Base-by-base conservation (phyloP, 2,329 filamentous ascomycete genomes). In the Beauveria australis region DNA sequence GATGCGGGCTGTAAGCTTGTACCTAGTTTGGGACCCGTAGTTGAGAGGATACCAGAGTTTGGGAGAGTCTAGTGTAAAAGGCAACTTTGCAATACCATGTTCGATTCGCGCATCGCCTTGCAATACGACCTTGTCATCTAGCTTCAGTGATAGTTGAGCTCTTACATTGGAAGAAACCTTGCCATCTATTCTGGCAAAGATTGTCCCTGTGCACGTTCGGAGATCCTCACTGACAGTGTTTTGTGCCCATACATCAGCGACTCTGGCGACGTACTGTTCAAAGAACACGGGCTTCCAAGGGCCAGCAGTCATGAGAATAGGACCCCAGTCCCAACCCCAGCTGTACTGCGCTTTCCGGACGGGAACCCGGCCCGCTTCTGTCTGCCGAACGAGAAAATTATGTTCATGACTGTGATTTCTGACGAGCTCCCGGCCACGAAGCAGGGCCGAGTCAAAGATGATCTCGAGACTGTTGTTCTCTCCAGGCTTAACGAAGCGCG, bases 241-340 rank as follows among this genome's bases (percentile, higher is more conserved):
- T 37, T 76, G 66, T 1, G 76, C 70, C 64, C 79, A 80, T 3
- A 91, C 72, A 65, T 90, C 84, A 0, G 81, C 75, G 5, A 92
- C 72, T 18, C 81, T 76, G 9, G 79, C 76, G 46, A 75, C 70
- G 62, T 88, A 91, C 0, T 80, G 78, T 69, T 92, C 88, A 2
- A 92, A 71, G 14, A 78, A 78, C 2, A 91, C 79, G 2, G 85
- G 81, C 63, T 82, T 81, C 88, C 89, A 92, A 3, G 85, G 82
- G 0, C 85, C 86, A 9, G 79, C 80, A 0, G 84, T 85, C 70
- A 85, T 78, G 56, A 88, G 66, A 7, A 86, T 77, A 1, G 86
- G 85, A 0, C 86, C 86, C 86, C 85, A 88, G 66, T 89, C 86
- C 86, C 86, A 89, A 5, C 86, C 85, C 84, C 84, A 89, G 65